Evolutionary conservation across 2,329 filamentous ascomycete genomes (phyloP), one percentile per base, ranked within the genome.

Genomic region (Exophiala sideris): DNA sequence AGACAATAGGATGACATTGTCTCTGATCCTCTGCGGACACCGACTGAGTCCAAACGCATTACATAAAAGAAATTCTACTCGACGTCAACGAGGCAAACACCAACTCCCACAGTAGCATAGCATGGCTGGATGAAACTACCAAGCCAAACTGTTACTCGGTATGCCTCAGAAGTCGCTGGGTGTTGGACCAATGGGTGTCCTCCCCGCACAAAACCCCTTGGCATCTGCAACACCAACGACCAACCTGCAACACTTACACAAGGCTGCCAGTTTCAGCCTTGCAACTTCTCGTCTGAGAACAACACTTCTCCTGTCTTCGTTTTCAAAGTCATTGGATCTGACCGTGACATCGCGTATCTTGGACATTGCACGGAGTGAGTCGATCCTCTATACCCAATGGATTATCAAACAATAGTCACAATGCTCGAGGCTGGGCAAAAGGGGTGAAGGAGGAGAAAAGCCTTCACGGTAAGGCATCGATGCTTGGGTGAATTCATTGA

Each of bases 221-320:
- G 20, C 41, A 20, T 18, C 12, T 54, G 21, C 12, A 51, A 51
- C 55, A 8, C 24, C 24, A 29, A 29, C 24, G 24, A 29, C 24
- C 24, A 52, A 46, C 34, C 52, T 58, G 56, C 56, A 44, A 58
- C 56, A 52, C 48, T 42, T 35, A 9, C 24, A 52, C 50, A 20
- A 58, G 51, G 52, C 52, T 55, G 51, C 40, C 29, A 24, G 56
- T 59, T 32, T 45, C 56, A 59, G 52, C 54, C 54, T 57, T 32
- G 46, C 34, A 40, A 8, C 8, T 11, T 49, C 29, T 46, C 42
- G 56, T 59, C 53, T 59, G 52, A 44, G 45, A 20, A n/a, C 38
- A 9, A 29, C n/a, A 8, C 33, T n/a, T 35, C 11, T 42, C 20
- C 20, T 16, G 39, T 12, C 14, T 44, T 35, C 44, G 34, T 38